Evolutionary conservation across 495 filamentous ascomycete genomes (phyloP).

Genomic region (Trypethelium eluteriae): DNA sequence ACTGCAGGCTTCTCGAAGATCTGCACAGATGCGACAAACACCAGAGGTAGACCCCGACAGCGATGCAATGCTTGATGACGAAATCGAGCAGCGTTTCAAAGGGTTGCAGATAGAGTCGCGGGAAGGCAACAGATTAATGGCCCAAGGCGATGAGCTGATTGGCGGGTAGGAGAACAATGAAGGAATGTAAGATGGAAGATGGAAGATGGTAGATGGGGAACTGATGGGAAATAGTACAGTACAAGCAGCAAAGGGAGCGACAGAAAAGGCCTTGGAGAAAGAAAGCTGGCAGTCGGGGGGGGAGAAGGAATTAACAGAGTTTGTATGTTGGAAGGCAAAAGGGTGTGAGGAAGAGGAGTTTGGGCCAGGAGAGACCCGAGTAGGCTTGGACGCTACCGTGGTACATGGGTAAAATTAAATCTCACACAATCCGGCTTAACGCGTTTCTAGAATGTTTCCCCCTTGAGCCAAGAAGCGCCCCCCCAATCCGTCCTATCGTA

Average conservation of each 20-base stretch:
- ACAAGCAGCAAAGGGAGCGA: neutral
- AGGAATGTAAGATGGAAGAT: neutral
- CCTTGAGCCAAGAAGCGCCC: conserved; percentile 8
- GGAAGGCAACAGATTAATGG: conserved; percentile 1
- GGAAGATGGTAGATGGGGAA: neutral
- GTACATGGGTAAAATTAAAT: conserved; percentile 11
- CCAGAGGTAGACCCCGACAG: neutral
- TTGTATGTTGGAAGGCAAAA: neutral
- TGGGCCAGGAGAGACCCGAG: conserved; percentile 5
- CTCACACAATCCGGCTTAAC: conserved; percentile 12
- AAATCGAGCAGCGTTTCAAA: neutral
- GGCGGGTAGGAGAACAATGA: conserved; percentile 4
- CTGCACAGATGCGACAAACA: neutral
- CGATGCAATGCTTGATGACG: neutral
- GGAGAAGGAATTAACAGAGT: neutral
- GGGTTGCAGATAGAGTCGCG: neutral
- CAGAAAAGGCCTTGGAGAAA: neutral
- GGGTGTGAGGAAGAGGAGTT: conserved; percentile 12
- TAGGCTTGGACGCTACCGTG: conserved; percentile 11
- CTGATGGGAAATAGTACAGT: neutral
- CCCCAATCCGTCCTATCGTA: neutral
- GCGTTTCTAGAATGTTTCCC: conserved; percentile 4
- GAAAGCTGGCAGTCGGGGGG: neutral
- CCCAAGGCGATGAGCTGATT: neutral
- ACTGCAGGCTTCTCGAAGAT: neutral